Evolutionary conservation across 257 asterid species (phyloP).

Genomic region (Leonotis leonurus): DNA sequence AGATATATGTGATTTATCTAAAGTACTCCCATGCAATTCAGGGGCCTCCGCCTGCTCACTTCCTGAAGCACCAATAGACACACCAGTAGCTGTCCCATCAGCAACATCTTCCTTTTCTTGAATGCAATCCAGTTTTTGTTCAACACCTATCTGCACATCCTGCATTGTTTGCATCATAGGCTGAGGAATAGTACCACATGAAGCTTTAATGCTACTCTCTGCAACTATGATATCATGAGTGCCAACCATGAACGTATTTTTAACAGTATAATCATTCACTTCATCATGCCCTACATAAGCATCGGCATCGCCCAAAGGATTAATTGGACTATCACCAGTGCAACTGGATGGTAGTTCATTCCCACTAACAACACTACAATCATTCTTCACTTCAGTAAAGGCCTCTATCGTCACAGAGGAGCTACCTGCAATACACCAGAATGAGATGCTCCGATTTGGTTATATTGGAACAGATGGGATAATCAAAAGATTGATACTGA

Average conservation of each 20-base stretch:
- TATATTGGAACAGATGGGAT: no score
- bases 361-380: constrained; percentile 12
- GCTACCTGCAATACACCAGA: constrained; percentile 10
- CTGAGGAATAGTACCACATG: constrained; percentile 15
- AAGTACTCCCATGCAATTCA: constrained; percentile 19
- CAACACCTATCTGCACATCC: not conserved
- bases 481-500: not conserved
- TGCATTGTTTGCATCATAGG: constrained; percentile 12
- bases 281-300: constrained; percentile 18
- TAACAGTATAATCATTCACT: constrained; percentile 11
- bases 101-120: constrained; percentile 3
- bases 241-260: constrained; percentile 9
- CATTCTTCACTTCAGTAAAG: constrained; percentile 25
- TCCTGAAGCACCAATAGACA: not conserved
- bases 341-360: constrained; percentile 11
- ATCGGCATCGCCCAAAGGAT: constrained; percentile 19
- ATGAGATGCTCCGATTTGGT: no score
- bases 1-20: constrained; percentile 20
- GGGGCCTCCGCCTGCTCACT: constrained; percentile 19
- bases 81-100: not conserved
- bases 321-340: constrained; percentile 19
- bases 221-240: constrained; percentile 15
- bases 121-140: constrained; percentile 5
- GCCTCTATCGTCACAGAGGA: not conserved
- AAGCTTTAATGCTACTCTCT: constrained; percentile 15